These are phyloP conservation scores for Tilletia walkeri DNA, from an alignment of 1,284 basidiomycete species.

Conservation along the genomic window DNA sequence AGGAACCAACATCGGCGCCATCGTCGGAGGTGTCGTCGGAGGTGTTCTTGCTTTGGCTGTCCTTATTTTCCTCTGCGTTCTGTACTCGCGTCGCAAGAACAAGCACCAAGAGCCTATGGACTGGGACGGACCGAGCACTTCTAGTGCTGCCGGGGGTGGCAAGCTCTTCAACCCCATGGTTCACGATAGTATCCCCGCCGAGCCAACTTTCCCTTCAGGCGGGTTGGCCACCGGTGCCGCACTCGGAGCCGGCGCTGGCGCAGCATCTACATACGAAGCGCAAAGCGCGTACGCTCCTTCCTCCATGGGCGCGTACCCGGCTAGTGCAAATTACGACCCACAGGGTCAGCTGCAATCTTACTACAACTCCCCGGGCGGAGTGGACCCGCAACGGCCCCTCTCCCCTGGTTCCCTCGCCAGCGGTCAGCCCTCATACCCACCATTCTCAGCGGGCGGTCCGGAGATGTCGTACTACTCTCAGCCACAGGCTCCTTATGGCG, in stretches of 20 bases:
- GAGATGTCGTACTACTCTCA: slow-evolving; percentile 7
- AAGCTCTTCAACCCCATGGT: not conserved
- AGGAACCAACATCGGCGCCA: not conserved
- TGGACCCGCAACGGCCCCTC: not conserved
- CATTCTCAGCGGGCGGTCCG: not conserved
- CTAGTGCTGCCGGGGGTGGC: not conserved
- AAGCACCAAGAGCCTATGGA: not conserved
- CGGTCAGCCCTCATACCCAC: not conserved
- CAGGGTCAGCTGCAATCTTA: not conserved
- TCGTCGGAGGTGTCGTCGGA: slow-evolving; percentile 4
- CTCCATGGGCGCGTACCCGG: not conserved
- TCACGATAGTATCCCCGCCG: not conserved
- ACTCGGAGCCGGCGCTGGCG: not conserved
- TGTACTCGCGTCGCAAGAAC: not conserved
- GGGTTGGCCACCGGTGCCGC: not conserved
- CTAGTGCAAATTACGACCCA: not conserved
- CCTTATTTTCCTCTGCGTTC: not conserved
- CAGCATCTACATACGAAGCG: not conserved
- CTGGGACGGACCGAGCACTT: not conserved
- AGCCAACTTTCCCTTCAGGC: not conserved
- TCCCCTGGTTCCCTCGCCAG: not conserved
- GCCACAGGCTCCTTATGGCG: not conserved
- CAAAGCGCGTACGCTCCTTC: not conserved
- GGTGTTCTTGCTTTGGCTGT: not conserved
- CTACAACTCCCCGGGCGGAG: too few species aligned